A percentile compares a stretch with the other conserved stretches of the same genome.
Evolutionary conservation across 768 basidiomycete species (phyloP).

Genomic region (Tricholoma terreum): DNA sequence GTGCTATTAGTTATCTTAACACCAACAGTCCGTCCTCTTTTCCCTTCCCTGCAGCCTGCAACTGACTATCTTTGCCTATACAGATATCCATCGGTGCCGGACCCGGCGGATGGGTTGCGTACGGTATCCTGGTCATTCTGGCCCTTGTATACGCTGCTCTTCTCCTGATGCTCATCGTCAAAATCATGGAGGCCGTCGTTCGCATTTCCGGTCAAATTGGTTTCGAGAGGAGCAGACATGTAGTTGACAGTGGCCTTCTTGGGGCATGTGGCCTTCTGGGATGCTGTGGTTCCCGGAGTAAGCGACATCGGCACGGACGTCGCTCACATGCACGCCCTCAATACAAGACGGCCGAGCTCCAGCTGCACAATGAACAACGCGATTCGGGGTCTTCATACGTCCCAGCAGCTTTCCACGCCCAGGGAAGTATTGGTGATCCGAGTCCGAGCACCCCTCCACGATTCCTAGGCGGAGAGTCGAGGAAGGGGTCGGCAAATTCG

Average conservation of each 20-base stretch:
- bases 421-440: slow-evolving; percentile 19
- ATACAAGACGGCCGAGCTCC: slow-evolving; percentile 18
- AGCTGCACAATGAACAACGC: slow-evolving; percentile 18
- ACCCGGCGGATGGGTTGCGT: slow-evolving; percentile 90
- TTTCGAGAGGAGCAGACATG: slow-evolving; percentile 80
- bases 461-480: slow-evolving; percentile 35
- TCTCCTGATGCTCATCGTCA: slow-evolving; percentile 76
- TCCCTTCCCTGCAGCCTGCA: slow-evolving; percentile 7
- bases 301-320: slow-evolving; percentile 29
- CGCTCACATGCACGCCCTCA: slow-evolving; percentile 22
- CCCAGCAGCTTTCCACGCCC: slow-evolving; percentile 37
- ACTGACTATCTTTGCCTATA: slow-evolving; percentile 10
- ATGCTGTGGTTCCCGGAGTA: slow-evolving; percentile 52
- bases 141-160: slow-evolving; percentile 83
- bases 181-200: slow-evolving; percentile 78
- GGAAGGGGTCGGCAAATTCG: slow-evolving; percentile 52
- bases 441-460: slow-evolving; percentile 26
- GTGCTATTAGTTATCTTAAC: slow-evolving; percentile 89
- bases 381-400: slow-evolving; percentile 52
- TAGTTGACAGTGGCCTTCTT: slow-evolving; percentile 82
- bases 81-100: slow-evolving; percentile 83
- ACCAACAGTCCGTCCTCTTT: slow-evolving; percentile 62
- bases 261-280: slow-evolving; percentile 77
- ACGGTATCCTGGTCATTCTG: slow-evolving; percentile 84
- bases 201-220: slow-evolving; percentile 74